These are phyloP conservation scores for Caryopteris hybrid DNA, from an alignment of 305 asterid genomes.

Conservation along the genomic window DNA sequence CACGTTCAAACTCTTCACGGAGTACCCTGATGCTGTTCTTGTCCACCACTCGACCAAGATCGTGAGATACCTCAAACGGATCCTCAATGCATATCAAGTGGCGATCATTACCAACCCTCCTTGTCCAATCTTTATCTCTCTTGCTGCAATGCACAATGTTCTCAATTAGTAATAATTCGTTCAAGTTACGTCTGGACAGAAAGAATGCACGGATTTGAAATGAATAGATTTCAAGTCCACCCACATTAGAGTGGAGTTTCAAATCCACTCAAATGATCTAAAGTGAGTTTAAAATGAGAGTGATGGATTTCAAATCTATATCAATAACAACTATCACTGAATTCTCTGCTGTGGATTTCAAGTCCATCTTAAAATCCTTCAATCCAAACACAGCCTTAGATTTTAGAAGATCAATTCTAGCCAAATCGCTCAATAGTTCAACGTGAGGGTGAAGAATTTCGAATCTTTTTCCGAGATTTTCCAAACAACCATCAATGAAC, in stretches of 20 bases:
- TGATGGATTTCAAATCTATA: neutral
- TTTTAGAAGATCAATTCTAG: too few species aligned
- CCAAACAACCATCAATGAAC: neutral
- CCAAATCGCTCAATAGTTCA: too few species aligned
- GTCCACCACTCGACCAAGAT: constrained; percentile 97
- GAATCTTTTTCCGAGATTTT: too few species aligned
- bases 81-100: constrained; percentile 98
- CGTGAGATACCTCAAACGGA: constrained; percentile 86
- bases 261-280: neutral
- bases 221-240: neutral
- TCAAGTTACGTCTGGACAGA: neutral
- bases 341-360: neutral
- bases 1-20: constrained; percentile 94
- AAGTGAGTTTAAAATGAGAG: too few species aligned
- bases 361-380: neutral
- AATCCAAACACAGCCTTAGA: neutral
- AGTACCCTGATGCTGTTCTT: constrained; percentile 75
- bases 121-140: constrained; percentile 83
- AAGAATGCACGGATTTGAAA: neutral
- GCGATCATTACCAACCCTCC: constrained; percentile 89
- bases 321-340: too few species aligned
- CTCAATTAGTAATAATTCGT: neutral
- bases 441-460: too few species aligned
- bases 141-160: constrained; percentile 44
- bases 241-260: neutral